Evolutionary conservation across 208 protist genomes (phyloP).

Genomic region (Tritrichomonas musculus): DNA sequence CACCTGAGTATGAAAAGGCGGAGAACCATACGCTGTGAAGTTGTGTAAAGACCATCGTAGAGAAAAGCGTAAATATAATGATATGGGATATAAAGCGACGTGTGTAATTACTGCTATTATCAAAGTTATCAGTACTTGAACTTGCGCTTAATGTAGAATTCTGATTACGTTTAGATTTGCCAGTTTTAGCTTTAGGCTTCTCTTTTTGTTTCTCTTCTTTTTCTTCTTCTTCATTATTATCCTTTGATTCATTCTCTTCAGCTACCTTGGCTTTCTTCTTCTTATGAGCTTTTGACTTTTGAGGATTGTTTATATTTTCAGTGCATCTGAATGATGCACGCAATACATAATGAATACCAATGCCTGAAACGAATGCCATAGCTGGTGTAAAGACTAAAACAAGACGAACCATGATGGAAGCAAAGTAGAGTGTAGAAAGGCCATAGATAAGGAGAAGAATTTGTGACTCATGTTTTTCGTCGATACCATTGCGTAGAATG

Average conservation of each 20-base stretch:
- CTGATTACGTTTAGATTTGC: too few species aligned
- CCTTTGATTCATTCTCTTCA: too few species aligned
- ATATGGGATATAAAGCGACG: not conserved
- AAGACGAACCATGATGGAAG: conserved; percentile 69
- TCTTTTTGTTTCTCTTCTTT: too few species aligned
- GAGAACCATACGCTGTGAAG: conserved; percentile 75
- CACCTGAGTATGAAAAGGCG: conserved; percentile 71
- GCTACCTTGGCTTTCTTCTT: too few species aligned
- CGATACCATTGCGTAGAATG: conserved; percentile 61
- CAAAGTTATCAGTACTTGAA: too few species aligned
- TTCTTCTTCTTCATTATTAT: too few species aligned
- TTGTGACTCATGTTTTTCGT: conserved; percentile 70
- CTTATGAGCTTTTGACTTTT: too few species aligned
- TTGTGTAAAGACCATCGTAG: conserved; percentile 51
- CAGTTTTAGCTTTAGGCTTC: too few species aligned
- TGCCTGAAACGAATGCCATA: conserved; percentile 61
- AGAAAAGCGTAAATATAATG: not conserved
- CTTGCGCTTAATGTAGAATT: too few species aligned
- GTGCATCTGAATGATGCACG: not conserved
- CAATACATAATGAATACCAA: conserved; percentile 55
- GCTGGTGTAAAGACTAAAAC: conserved; percentile 76
- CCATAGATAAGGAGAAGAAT: conserved; percentile 52
- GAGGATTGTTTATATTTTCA: too few species aligned
- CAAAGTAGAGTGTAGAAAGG: conserved; percentile 31
- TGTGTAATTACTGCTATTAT: too few species aligned